phyloP scores from a whole-genome alignment of 1,139 yeast genomes.

The Blastobotrys ciferrii region DNA sequence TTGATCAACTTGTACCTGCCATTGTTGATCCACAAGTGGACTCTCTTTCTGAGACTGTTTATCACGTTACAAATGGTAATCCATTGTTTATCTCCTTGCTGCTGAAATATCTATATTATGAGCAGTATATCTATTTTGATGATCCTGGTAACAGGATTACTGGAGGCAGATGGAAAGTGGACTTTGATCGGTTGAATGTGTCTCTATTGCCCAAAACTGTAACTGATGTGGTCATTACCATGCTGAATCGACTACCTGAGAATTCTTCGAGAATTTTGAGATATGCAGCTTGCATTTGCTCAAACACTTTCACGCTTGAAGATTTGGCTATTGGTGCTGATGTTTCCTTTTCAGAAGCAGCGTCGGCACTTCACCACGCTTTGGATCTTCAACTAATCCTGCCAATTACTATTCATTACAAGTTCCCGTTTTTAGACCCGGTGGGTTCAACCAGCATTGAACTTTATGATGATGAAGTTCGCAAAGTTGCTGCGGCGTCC shows the following conservation, averaged over 20 bases:
- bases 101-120: constrained; percentile 27
- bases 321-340: constrained; percentile 46
- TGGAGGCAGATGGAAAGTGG: constrained; percentile 32
- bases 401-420: constrained; percentile 48
- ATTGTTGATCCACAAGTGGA: constrained; percentile 30
- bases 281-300: constrained; percentile 47
- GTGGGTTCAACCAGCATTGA: constrained; percentile 41
- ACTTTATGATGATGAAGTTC: constrained; percentile 40
- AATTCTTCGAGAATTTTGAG: constrained; percentile 37
- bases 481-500: constrained; percentile 42
- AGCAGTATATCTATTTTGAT: constrained; percentile 28
- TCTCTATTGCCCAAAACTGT: constrained; percentile 27
- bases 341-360: constrained; percentile 35
- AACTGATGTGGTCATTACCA: constrained; percentile 29
- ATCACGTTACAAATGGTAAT: constrained; percentile 33
- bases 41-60: constrained; percentile 29
- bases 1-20: constrained; percentile 1
- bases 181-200: constrained; percentile 27
- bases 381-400: constrained; percentile 39
- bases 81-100: constrained; percentile 31
- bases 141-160: constrained; percentile 22
- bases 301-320: constrained; percentile 45
- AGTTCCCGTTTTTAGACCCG: constrained; percentile 48
- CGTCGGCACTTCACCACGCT: constrained; percentile 40
- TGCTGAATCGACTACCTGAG: constrained; percentile 29